Conservation (phyloP, 768 basidiomycete genomes). For the Tulasnella sp. region DNA sequence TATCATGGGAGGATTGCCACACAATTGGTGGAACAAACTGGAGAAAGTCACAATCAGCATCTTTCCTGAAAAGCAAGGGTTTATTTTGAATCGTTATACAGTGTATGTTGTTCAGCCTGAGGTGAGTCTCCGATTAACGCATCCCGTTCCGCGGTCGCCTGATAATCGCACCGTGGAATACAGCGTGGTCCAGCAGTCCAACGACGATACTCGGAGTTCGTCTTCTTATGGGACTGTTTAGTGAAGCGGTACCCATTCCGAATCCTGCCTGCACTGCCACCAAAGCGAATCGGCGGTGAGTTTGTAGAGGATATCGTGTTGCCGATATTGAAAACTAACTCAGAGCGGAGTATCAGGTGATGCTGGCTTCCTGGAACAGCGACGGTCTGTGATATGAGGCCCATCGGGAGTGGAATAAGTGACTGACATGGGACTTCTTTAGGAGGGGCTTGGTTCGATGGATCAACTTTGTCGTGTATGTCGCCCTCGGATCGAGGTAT, state of each 20-base stretch:
- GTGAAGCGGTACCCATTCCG: conserved; percentile 89
- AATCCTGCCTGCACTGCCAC: conserved; percentile 78
- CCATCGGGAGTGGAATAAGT: not conserved
- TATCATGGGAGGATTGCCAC: conserved; percentile 62
- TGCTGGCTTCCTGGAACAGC: conserved; percentile 84
- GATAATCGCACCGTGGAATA: conserved; percentile 31
- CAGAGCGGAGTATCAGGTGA: conserved; percentile 54
- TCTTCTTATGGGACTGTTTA: conserved; percentile 83
- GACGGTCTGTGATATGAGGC: conserved; percentile 50
- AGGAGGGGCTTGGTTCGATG: conserved; percentile 80
- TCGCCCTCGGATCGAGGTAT: conserved; percentile 20
- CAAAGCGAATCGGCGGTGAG: conserved; percentile 88
- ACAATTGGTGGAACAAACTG: conserved; percentile 84
- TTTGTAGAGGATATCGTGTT: conserved; percentile 27
- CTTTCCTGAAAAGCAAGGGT: conserved; percentile 79
- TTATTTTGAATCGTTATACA: conserved; percentile 81
- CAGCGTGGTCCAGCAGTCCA: conserved; percentile 67
- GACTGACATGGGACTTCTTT: conserved; percentile 23
- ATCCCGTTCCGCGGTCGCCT: conserved; percentile 23
- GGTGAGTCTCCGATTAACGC: conserved; percentile 47
- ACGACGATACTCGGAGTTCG: conserved; percentile 91
- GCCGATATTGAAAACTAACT: conserved; percentile 26
- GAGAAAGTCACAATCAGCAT: conserved; percentile 67
- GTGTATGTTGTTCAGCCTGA: conserved; percentile 79
- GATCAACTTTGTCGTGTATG: conserved; percentile 72